Conservation (phyloP, 139 green algal genomes). For the Coelastrella sp. region DNA sequence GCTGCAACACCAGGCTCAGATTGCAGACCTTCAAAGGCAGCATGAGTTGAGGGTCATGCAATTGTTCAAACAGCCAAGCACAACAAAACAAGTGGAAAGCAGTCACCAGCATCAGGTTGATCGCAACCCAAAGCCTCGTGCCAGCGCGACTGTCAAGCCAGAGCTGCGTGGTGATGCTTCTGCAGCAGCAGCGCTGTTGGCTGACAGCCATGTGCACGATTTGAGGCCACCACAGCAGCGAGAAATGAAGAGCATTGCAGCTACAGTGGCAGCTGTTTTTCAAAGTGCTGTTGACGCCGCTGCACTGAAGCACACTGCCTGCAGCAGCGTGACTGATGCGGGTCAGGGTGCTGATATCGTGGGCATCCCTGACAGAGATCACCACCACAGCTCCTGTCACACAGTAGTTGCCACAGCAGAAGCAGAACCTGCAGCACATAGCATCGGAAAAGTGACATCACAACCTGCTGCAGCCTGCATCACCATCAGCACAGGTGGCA, state of each 20-base stretch:
- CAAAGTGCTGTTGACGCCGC: neutral
- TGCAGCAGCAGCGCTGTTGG: no score
- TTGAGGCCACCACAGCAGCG: neutral
- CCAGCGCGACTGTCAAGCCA: no score
- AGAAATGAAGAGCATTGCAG: neutral
- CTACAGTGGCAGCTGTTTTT: neutral
- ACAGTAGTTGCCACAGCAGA: neutral
- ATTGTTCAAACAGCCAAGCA: neutral
- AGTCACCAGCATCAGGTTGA: neutral
- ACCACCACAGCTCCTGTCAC: no score
- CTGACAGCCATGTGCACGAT: no score
- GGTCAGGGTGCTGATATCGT: no score
- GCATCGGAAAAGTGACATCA: no score
- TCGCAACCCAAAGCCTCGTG: no score
- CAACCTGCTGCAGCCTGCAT: no score
- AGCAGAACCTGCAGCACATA: neutral
- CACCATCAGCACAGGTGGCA: no score
- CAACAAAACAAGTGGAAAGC: neutral
- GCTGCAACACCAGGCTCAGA: constrained; percentile 32
- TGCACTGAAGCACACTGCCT: neutral
- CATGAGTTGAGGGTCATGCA: neutral
- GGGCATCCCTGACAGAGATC: no score
- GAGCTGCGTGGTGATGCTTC: neutral
- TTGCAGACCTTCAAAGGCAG: constrained; percentile 1
- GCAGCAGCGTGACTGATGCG: neutral